These are phyloP conservation scores for Wickerhamia fluorescens DNA, from an alignment of 805 yeast species.

Conservation along the genomic window DNA sequence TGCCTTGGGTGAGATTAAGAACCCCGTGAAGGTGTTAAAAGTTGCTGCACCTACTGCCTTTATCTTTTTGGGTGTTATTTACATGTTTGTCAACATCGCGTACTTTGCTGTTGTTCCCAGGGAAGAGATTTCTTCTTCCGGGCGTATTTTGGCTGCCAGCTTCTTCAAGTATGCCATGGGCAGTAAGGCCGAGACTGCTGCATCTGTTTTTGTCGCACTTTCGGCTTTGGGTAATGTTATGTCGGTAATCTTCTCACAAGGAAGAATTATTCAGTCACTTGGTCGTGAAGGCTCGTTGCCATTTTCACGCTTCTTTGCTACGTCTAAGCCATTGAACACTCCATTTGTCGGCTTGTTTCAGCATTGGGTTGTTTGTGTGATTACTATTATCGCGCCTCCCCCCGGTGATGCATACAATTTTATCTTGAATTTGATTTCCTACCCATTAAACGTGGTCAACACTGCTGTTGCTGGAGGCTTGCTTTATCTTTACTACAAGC, in stretches of 20 bases:
- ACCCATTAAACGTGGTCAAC: conserved; percentile 75
- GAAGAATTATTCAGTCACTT: conserved; percentile 70
- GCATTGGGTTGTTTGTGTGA: conserved; percentile 69
- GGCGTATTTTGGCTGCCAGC: conserved; percentile 67
- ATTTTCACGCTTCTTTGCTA: conserved; percentile 62
- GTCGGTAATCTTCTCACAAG: conserved; percentile 76
- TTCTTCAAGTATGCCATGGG: conserved; percentile 73
- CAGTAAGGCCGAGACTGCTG: conserved; percentile 58
- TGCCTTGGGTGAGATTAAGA: conserved; percentile 71
- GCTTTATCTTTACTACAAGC: conserved; percentile 49
- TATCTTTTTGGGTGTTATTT: conserved; percentile 51
- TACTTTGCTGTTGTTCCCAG: conserved; percentile 78
- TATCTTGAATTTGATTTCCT: conserved; percentile 70
- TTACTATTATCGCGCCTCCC: conserved; percentile 67
- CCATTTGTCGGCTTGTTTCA: conserved; percentile 69
- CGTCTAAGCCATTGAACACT: conserved; percentile 64
- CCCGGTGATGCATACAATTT: conserved; percentile 86
- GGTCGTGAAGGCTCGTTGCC: conserved; percentile 82
- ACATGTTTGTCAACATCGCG: conserved; percentile 71
- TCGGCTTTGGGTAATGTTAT: conserved; percentile 78
- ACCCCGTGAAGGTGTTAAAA: conserved; percentile 63
- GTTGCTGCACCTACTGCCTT: conserved; percentile 74
- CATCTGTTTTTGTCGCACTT: conserved; percentile 74
- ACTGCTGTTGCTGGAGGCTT: conserved; percentile 57
- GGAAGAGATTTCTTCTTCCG: conserved; percentile 51